Base-by-base conservation (phyloP, 176 grass and related monocot species). In the Calamus simplicifolius region DNA sequence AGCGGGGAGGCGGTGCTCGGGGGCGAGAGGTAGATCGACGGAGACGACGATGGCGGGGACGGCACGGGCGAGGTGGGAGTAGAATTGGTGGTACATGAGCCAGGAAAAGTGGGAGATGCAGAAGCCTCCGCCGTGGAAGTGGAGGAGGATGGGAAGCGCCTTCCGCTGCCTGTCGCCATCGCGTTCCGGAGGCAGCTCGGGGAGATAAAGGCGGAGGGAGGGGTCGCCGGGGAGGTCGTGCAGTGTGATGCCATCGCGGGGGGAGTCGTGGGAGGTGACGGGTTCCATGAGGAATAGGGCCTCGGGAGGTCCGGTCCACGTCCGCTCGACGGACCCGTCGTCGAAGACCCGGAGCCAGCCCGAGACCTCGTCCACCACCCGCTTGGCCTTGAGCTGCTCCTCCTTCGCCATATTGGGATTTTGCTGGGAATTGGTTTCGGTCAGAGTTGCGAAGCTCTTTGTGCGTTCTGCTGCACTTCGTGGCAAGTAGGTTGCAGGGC, bases 261-360 rank as follows among this genome's bases (percentile, higher is more conserved):
- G 70, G 49, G 0, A 52, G 25, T 49, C 43, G 58, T 82, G 89
- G 16, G 85, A 69, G 8, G 66, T 4, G 15, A 95, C 76, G 0
- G 76, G 82, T 49, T 77, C 3, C 90, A 95, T 86, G 52, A 95
- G 75, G 6, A 75, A 78, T 49, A 95, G 85, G 0, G 79, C 90
- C 66, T 89, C 79, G 0, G 76, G 85, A 7, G 76, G 79, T 0
- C 85, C 90, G 3, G 79, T 83, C 90, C 90, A 95, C 0, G 85
- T 95, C 69, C 90, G 90, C 58, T 95, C 85, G 12, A 95, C 67
- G 19, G 62, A 75, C 31, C 90, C 90, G 52, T 95, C 90, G 27
- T 95, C 85, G 8, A 80, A 53, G 18, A 95, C 35, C 19, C 69
- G 72, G 48, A 95, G 54, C 90, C 90, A 89, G 35, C 90, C 90